A percentile compares a stretch with the other conserved stretches of the same genome.
Evolutionary conservation across 176 grass and related monocot species (phyloP).

Genomic region (Neostapfia colusana): DNA sequence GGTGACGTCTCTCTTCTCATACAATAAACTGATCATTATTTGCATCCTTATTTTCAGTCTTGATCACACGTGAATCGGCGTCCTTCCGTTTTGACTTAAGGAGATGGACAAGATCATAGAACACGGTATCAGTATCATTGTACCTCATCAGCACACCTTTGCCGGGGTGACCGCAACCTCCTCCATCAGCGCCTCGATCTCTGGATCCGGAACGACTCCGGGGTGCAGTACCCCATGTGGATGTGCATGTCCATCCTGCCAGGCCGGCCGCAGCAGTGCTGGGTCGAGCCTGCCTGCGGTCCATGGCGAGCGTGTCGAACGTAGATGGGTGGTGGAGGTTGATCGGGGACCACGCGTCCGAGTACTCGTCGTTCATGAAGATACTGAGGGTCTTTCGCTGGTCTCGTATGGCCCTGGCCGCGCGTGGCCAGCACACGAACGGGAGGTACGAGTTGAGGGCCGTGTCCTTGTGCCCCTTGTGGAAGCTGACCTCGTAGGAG

Average conservation of each 20-base stretch:
- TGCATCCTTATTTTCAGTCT: constrained; percentile 19
- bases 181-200: constrained; percentile 42
- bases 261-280: constrained; percentile 70
- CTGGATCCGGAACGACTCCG: constrained; percentile 56
- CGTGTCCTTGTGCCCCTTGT: constrained; percentile 68
- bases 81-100: constrained; percentile 52
- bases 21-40: background rate
- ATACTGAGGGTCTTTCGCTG: constrained; percentile 55
- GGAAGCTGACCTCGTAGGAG: constrained; percentile 64
- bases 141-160: constrained; percentile 77
- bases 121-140: constrained; percentile 38
- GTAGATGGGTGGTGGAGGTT: constrained; percentile 81
- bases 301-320: constrained; percentile 74
- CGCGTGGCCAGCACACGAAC: constrained; percentile 49
- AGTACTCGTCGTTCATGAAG: constrained; percentile 56
- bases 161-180: background rate
- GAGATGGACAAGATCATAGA: constrained; percentile 47
- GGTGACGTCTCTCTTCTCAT: no score
- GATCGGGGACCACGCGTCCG: constrained; percentile 50
- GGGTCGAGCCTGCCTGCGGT: constrained; percentile 60
- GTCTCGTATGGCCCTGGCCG: constrained; percentile 57
- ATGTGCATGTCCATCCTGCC: constrained; percentile 96
- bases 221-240: constrained; percentile 80
- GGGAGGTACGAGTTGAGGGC: constrained; percentile 71
- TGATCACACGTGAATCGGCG: constrained; percentile 11